phyloP scores from a whole-genome alignment of 257 asterid genomes.

The Solanum commersonii region DNA sequence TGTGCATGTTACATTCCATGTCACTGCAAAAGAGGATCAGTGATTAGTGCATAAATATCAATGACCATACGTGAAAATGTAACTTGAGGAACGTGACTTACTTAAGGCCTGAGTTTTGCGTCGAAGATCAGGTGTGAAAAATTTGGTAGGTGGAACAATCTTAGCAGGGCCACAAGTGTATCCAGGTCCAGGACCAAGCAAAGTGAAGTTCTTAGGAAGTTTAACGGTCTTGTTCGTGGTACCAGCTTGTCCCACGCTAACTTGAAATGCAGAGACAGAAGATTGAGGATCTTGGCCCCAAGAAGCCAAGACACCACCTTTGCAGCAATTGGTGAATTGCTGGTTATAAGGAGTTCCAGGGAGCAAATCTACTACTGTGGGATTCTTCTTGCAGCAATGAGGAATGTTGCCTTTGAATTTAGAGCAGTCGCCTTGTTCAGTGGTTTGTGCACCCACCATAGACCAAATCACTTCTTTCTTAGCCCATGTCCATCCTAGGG shows the following conservation, averaged over 20 bases:
- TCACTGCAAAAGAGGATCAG: slow-evolving; percentile 33
- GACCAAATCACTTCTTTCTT: slow-evolving; percentile 75
- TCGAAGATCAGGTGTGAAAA: slow-evolving; percentile 58
- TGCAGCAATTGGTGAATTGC: slow-evolving; percentile 65
- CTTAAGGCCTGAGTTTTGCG: slow-evolving; percentile 68
- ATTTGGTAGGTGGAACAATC: slow-evolving; percentile 54
- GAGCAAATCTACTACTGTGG: slow-evolving; percentile 54
- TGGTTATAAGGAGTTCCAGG: slow-evolving; percentile 80
- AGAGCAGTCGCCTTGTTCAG: slow-evolving; percentile 85
- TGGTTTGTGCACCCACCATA: slow-evolving; percentile 60
- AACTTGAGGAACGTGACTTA: slow-evolving; percentile 13
- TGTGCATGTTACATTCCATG: slow-evolving; percentile 77
- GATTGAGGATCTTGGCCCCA: slow-evolving; percentile 65
- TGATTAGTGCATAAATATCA: neutral
- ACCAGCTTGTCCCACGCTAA: slow-evolving; percentile 75
- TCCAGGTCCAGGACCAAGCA: slow-evolving; percentile 65
- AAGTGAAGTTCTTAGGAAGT: slow-evolving; percentile 68
- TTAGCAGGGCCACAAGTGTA: slow-evolving; percentile 83
- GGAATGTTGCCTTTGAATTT: slow-evolving; percentile 68
- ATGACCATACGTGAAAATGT: neutral
- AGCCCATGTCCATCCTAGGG: slow-evolving; percentile 79
- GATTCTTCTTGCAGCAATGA: slow-evolving; percentile 66
- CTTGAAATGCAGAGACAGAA: slow-evolving; percentile 47
- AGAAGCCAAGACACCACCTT: slow-evolving; percentile 62
- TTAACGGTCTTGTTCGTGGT: slow-evolving; percentile 63